phyloP scores from a whole-genome alignment of 2,329 filamentous ascomycete species.

The Penicillium vulpinum region DNA sequence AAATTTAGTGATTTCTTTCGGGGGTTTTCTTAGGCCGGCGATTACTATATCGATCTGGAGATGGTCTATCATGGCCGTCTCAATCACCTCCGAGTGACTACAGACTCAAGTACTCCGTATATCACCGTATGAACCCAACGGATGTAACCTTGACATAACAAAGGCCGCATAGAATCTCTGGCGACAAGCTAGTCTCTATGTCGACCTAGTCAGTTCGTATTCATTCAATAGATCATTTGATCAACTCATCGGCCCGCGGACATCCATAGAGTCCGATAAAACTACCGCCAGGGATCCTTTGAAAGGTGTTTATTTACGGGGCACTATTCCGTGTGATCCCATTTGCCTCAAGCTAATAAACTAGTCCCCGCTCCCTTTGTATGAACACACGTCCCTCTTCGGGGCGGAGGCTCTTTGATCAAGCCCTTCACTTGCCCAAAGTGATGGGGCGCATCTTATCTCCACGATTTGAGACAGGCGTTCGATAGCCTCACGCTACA shows the following conservation, averaged over 20 bases:
- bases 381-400: not conserved
- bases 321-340: no score
- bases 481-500: not conserved
- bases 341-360: not conserved
- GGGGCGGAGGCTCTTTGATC: not conserved
- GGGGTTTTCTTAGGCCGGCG: not conserved
- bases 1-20: not conserved
- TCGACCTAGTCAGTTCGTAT: no score
- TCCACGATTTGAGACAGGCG: not conserved
- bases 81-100: not conserved
- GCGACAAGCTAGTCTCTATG: no score
- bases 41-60: not conserved
- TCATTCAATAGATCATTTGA: no score
- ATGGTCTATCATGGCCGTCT: not conserved
- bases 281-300: not conserved
- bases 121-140: not conserved
- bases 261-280: not conserved
- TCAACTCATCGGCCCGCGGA: no score
- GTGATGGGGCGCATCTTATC: not conserved
- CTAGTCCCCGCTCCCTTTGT: not conserved
- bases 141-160: not conserved
- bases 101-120: not conserved
- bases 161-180: not conserved
- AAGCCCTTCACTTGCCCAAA: not conserved
- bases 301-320: not conserved